Evolutionary conservation across 345 rosid genomes (phyloP).

Genomic region (Hibiscus tridactylites): DNA sequence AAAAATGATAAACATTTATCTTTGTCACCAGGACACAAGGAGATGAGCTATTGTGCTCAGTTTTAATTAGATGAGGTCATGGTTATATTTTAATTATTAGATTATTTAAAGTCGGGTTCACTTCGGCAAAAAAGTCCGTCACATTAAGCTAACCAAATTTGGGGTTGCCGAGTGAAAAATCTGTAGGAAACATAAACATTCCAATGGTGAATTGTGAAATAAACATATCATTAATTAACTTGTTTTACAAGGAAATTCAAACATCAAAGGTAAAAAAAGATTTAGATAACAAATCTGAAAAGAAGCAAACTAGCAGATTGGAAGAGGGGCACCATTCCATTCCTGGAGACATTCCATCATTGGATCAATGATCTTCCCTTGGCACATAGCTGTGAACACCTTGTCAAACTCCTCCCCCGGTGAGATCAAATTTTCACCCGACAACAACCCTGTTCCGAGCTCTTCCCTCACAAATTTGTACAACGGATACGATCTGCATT

Average conservation of each 20-base stretch:
- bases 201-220: not conserved
- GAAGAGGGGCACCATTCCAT: constrained; percentile 66
- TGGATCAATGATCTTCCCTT: constrained; percentile 70
- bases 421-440: constrained; percentile 52
- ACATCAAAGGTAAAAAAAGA: not conserved
- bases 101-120: no score
- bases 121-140: no score
- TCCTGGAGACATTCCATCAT: constrained; percentile 54
- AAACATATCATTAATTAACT: not conserved
- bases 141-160: no score
- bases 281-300: not conserved
- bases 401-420: constrained; percentile 73
- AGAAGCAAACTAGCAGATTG: constrained; percentile 21
- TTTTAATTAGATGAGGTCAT: no score
- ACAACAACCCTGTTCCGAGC: constrained; percentile 39
- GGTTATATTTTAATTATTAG: no score
- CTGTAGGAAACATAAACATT: no score
- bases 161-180: no score
- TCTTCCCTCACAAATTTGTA: constrained; percentile 62
- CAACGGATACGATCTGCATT: constrained; percentile 64
- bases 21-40: no score
- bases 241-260: not conserved
- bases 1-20: no score
- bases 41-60: no score
- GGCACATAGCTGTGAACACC: constrained; percentile 58